Conservation (phyloP, 1,284 basidiomycete species). For the Amylostereum areolatum region DNA sequence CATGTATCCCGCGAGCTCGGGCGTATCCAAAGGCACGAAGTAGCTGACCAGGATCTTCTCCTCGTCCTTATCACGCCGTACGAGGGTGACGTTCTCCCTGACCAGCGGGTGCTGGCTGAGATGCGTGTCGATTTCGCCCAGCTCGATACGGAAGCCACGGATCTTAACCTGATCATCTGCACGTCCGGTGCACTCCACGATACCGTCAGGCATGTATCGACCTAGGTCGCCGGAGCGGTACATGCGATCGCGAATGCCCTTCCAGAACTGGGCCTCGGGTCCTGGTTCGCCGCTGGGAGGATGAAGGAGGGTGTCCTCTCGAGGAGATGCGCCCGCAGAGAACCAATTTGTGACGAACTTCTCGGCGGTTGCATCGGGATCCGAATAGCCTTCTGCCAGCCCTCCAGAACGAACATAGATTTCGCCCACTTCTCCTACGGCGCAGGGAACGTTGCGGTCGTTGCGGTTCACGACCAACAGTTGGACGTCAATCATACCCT, state of each 20-base stretch:
- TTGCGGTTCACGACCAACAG: constrained; percentile 95
- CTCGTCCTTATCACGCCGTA: constrained; percentile 97
- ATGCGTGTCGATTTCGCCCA: constrained; percentile 98
- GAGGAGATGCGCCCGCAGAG: constrained; percentile 39
- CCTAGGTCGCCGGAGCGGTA: constrained; percentile 97
- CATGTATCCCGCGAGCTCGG: constrained; percentile 67
- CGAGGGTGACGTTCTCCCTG: constrained; percentile 95
- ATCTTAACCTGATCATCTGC: constrained; percentile 99
- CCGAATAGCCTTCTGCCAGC: constrained; percentile 93
- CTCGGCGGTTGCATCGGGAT: constrained; percentile 77
- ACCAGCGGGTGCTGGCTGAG: constrained; percentile 91
- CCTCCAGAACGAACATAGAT: constrained; percentile 98
- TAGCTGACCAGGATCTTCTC: constrained; percentile 99
- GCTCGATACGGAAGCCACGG: constrained; percentile 97
- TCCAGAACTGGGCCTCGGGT: constrained; percentile 81
- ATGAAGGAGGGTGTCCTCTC: constrained; percentile 69
- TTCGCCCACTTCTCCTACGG: constrained; percentile 96
- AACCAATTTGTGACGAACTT: constrained; percentile 97
- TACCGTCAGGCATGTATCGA: constrained; percentile 89
- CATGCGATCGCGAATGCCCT: constrained; percentile 97
- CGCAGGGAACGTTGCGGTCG: constrained; percentile 85
- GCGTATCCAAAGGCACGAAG: constrained; percentile 87
- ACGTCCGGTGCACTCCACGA: constrained; percentile 95
- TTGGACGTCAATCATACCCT: constrained; percentile 98
- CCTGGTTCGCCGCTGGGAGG: constrained; percentile 52